These are phyloP conservation scores for Capronia coronata DNA, from an alignment of 2,329 filamentous ascomycete species.

Conservation along the genomic window DNA sequence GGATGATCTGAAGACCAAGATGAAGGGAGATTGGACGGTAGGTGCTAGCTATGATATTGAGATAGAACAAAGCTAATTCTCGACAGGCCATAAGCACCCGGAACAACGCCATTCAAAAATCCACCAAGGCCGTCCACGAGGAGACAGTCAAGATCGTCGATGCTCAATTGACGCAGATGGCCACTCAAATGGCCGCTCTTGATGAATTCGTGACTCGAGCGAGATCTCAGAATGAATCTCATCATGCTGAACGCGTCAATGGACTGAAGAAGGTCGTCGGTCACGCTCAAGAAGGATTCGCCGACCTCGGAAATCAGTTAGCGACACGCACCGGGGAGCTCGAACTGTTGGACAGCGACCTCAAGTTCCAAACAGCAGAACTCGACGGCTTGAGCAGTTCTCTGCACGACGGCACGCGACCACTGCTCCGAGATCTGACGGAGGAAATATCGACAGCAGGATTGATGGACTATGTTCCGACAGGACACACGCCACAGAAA, in stretches of 20 bases:
- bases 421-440: slow-evolving; percentile 47
- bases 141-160: slow-evolving; percentile 87
- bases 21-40: slow-evolving; percentile 81
- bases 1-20: slow-evolving; percentile 69
- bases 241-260: slow-evolving; percentile 63
- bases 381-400: slow-evolving; percentile 14
- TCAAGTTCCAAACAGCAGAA: slow-evolving; percentile 9
- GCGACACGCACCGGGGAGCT: slow-evolving; percentile 10
- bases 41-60: slow-evolving; percentile 33
- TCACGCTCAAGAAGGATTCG: slow-evolving; percentile 12
- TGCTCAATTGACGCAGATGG: slow-evolving; percentile 79
- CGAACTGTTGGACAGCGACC: slow-evolving; percentile 8
- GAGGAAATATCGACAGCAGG: slow-evolving; percentile 57
- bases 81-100: slow-evolving; percentile 63
- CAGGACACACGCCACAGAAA: slow-evolving; percentile 80
- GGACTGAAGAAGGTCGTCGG: slow-evolving; percentile 59
- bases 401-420: slow-evolving; percentile 15
- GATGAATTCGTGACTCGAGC: slow-evolving; percentile 86
- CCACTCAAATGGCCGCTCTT: slow-evolving; percentile 78
- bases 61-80: slow-evolving; percentile 20
- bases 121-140: slow-evolving; percentile 79
- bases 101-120: slow-evolving; percentile 74
- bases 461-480: slow-evolving; percentile 74
- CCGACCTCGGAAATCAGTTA: slow-evolving; percentile 10
- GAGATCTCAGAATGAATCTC: slow-evolving; percentile 68